These are phyloP conservation scores for Ceriops decandra DNA, from an alignment of 345 rosid species.

Conservation along the genomic window DNA sequence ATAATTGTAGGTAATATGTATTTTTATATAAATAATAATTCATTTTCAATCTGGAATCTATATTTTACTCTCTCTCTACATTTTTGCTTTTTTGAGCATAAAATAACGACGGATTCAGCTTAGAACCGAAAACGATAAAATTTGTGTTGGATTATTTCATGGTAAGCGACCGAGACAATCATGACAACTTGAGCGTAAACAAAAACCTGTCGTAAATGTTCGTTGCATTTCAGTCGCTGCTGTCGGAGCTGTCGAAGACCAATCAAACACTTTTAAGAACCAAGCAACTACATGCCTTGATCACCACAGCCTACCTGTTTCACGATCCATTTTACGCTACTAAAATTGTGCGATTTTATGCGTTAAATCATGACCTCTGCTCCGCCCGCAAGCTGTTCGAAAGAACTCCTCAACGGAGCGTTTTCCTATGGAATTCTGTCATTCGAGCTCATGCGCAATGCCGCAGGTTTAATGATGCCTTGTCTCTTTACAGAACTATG, in stretches of 20 bases:
- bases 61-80: too few species aligned
- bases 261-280: slow-evolving; percentile 49
- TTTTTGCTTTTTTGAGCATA: too few species aligned
- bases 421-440: slow-evolving; percentile 81
- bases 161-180: too few species aligned
- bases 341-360: slow-evolving; percentile 46
- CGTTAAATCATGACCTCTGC: slow-evolving; percentile 39
- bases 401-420: slow-evolving; percentile 56
- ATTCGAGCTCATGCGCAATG: slow-evolving; percentile 67
- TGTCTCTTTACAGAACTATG: slow-evolving; percentile 45
- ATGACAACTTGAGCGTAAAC: neutral
- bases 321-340: slow-evolving; percentile 70
- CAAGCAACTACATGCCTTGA: slow-evolving; percentile 59
- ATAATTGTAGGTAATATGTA: too few species aligned
- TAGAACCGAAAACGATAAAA: too few species aligned
- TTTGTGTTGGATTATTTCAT: too few species aligned
- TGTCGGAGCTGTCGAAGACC: slow-evolving; percentile 45
- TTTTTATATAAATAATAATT: too few species aligned
- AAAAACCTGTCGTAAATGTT: slow-evolving; percentile 20
- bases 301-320: slow-evolving; percentile 45
- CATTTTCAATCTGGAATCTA: too few species aligned
- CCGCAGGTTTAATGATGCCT: slow-evolving; percentile 30
- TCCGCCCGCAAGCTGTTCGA: slow-evolving; percentile 74
- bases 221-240: slow-evolving; percentile 30
- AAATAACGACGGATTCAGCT: too few species aligned